Conservation (phyloP, 2,329 filamentous ascomycete genomes). For the Colletotrichum euphorbiae region DNA sequence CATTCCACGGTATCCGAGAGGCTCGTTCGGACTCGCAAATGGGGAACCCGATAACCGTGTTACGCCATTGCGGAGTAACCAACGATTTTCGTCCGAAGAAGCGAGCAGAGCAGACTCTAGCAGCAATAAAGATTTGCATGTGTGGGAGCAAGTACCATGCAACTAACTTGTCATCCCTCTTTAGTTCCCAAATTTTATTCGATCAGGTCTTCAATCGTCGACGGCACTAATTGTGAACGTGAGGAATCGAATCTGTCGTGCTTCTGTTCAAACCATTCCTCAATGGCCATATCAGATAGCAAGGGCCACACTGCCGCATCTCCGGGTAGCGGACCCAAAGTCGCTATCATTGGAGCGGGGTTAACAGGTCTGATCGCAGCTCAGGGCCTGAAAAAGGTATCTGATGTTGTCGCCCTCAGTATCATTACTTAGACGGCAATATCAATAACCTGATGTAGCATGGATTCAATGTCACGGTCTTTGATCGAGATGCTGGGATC, state of each 20-base stretch:
- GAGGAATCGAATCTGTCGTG: neutral
- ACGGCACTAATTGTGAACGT: too few relatives aligned
- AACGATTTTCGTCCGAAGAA: conserved; percentile 16
- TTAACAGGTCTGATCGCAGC: conserved; percentile 52
- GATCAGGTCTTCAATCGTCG: too few relatives aligned
- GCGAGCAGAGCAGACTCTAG: neutral
- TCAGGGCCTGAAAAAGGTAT: conserved; percentile 51
- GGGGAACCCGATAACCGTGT: neutral
- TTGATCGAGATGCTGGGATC: conserved; percentile 47
- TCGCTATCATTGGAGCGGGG: conserved; percentile 53
- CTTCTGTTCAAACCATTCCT: neutral
- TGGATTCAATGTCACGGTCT: conserved; percentile 49
- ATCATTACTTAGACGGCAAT: too few relatives aligned
- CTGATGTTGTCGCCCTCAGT: too few relatives aligned
- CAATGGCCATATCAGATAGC: conserved; percentile 8
- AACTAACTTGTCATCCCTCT: too few relatives aligned
- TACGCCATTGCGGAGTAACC: neutral
- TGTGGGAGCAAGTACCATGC: neutral
- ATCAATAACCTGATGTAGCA: conserved; percentile 41
- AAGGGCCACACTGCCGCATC: neutral
- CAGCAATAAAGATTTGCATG: neutral
- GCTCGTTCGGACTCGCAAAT: conserved; percentile 7
- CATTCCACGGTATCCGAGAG: neutral
- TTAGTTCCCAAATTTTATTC: too few relatives aligned
- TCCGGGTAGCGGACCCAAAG: conserved; percentile 37